phyloP scores from a whole-genome alignment of 2,329 filamentous ascomycete genomes.

The Fusarium denticulatum region DNA sequence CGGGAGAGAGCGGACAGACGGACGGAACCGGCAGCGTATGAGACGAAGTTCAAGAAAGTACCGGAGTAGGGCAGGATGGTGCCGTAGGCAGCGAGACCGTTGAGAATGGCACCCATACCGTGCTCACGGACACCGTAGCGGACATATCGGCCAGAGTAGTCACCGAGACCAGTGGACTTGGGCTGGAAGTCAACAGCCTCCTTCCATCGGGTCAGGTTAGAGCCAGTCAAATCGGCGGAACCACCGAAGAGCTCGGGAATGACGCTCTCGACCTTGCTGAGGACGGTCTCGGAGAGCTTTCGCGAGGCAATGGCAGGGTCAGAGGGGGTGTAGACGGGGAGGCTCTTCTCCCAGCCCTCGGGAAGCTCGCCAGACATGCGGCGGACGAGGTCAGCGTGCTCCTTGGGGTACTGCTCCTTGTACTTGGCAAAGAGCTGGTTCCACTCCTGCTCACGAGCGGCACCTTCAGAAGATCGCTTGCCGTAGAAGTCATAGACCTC shows the following conservation, averaged over 20 bases:
- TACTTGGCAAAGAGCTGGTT: conserved; percentile 93
- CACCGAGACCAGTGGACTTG: conserved; percentile 82
- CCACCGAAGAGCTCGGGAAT: conserved; percentile 94
- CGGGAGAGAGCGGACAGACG: conserved; percentile 93
- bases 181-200: conserved; percentile 97
- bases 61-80: conserved; percentile 93
- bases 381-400: conserved; percentile 83
- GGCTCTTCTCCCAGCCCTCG: conserved; percentile 93
- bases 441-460: conserved; percentile 93
- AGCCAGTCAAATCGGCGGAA: conserved; percentile 96
- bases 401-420: conserved; percentile 76
- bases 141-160: conserved; percentile 91
- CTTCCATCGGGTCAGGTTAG: conserved; percentile 99
- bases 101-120: conserved; percentile 91
- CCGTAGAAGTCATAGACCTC: conserved; percentile 91
- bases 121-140: conserved; percentile 94
- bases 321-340: conserved; percentile 88
- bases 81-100: conserved; percentile 94
- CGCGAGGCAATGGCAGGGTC: conserved; percentile 90
- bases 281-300: conserved; percentile 95
- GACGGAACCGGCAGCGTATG: conserved; percentile 94
- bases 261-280: conserved; percentile 83
- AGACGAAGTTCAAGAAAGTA: conserved; percentile 99
- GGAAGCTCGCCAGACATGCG: conserved; percentile 86
- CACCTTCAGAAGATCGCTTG: conserved; percentile 86